A percentile compares a stretch with the other conserved stretches of the same genome.
Evolutionary conservation across 352 stramenopile genomes (phyloP).

Genomic region (Lagenidium sp.): DNA sequence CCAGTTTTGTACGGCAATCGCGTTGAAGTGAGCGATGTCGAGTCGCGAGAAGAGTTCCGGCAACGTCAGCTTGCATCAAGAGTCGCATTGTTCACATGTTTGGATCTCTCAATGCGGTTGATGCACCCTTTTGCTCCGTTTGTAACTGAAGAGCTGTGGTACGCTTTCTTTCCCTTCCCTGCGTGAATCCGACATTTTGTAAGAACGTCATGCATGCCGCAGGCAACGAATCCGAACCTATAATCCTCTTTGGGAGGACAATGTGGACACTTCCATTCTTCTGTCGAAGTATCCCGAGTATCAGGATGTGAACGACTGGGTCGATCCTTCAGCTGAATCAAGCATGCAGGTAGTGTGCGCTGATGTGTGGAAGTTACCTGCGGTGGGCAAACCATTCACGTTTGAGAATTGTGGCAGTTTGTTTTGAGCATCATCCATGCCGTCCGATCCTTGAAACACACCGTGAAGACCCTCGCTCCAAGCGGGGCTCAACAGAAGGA

Average conservation of each 20-base stretch:
- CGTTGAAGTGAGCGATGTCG: slow-evolving; percentile 20
- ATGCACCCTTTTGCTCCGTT: slow-evolving; percentile 99
- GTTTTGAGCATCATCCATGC: slow-evolving; percentile 88
- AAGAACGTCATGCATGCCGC: background rate
- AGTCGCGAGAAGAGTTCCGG: slow-evolving; percentile 37
- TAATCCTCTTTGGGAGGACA: slow-evolving; percentile 20
- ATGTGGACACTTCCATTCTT: slow-evolving; percentile 43
- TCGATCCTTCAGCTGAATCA: slow-evolving; percentile 6
- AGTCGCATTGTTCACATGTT: slow-evolving; percentile 88
- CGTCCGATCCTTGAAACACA: slow-evolving; percentile 89
- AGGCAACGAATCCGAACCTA: slow-evolving; percentile 53
- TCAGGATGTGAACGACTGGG: slow-evolving; percentile 34
- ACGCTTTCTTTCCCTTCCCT: too few relatives aligned
- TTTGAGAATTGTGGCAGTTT: slow-evolving; percentile 37
- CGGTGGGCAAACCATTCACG: too few relatives aligned
- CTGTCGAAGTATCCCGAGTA: slow-evolving; percentile 81
- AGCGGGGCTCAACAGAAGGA: slow-evolving; percentile 15
- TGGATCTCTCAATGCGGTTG: slow-evolving; percentile 94
- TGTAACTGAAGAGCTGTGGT: slow-evolving; percentile 99
- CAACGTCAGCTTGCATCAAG: slow-evolving; percentile 80
- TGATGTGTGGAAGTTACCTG: background rate
- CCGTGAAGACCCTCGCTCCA: slow-evolving; percentile 57
- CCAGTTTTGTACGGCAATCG: slow-evolving; percentile 71
- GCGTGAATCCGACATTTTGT: too few relatives aligned
- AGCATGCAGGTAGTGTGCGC: slow-evolving; percentile 10